A percentile compares a stretch with the other conserved stretches of the same genome.
Evolutionary conservation across 2,329 filamentous ascomycete species (phyloP).

Genomic region (Massarina eburnea): DNA sequence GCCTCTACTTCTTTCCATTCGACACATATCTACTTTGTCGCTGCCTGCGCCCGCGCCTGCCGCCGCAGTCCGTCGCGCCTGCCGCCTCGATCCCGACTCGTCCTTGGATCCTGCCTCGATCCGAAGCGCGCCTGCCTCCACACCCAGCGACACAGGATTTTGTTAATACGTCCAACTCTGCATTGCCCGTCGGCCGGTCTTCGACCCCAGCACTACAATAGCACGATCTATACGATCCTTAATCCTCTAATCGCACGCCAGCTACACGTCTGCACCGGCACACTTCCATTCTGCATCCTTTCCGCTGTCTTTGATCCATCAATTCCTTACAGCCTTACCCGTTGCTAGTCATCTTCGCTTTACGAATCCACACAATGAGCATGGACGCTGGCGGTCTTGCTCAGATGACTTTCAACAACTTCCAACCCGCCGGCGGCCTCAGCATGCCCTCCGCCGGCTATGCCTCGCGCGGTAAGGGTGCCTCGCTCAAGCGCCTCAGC

Average conservation of each 20-base stretch:
- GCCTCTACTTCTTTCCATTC: slow-evolving; percentile 15
- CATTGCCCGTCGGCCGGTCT: slow-evolving; percentile 42
- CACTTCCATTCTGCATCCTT: slow-evolving; percentile 39
- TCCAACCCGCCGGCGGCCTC: slow-evolving; percentile 65
- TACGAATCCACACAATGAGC: slow-evolving; percentile 46
- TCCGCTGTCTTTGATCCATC: slow-evolving; percentile 26
- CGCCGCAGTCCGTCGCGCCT: slow-evolving; percentile 14
- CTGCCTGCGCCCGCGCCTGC: background rate
- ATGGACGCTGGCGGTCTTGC: slow-evolving; percentile 98
- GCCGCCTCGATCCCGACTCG: no score
- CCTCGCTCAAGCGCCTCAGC: slow-evolving; percentile 84
- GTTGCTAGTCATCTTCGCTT: slow-evolving; percentile 26
- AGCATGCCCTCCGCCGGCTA: slow-evolving; percentile 78
- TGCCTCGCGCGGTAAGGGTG: slow-evolving; percentile 80
- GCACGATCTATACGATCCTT: slow-evolving; percentile 42
- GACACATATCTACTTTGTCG: slow-evolving; percentile 13
- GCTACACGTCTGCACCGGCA: slow-evolving; percentile 25
- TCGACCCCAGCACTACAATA: slow-evolving; percentile 34
- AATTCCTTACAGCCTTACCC: slow-evolving; percentile 33
- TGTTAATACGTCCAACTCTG: slow-evolving; percentile 42
- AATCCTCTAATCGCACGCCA: slow-evolving; percentile 41
- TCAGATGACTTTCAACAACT: slow-evolving; percentile 93
- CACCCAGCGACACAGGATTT: slow-evolving; percentile 19
- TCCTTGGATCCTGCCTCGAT: slow-evolving; percentile 5
- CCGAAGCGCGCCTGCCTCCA: slow-evolving; percentile 7